Base-by-base conservation (phyloP, 164 flowering plant genomes). In the Saururus chinensis region DNA sequence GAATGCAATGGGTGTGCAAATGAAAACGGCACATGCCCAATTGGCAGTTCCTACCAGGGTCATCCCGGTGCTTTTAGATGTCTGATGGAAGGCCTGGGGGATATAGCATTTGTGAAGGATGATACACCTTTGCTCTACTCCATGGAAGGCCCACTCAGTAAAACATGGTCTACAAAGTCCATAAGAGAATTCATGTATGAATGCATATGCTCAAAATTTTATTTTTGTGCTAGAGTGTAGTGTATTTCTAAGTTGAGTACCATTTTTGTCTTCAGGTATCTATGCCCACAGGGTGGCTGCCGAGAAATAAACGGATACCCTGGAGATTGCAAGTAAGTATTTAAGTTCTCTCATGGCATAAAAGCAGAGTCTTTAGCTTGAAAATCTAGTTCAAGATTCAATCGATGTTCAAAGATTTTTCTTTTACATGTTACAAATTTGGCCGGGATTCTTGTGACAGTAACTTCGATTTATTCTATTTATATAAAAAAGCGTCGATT, bases 161-260 rank as follows among this genome's bases (percentile, higher is more conserved):
- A 70, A 58, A 51, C 74, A 23, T 76, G 79, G 79, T 76, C 79
- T 19, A 70, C 55, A 19, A 76, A 73, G 53, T 70, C 79, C 2
- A 45, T 70, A 11, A 76, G 59, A 21, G 70, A 76, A 49, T 76
- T 76, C 71, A 76, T 73, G 79, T 76, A 59, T 22, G 79, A 53
- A 54, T 12, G 8, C 21, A 21, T 21, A 10, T 21, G 19, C 54
- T 51, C 21, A 19, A 16, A 2, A 30, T 30, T 30, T 30, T 2
- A 30, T 30, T 2, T 30, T 30, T 30, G 37, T 30, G 37, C 6
- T 30, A 30, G 37, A 30, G 37, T 30, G 6, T 6, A 16, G 52
- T n/a, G 8, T 51, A 19, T 51, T 21, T 6, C 21, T 51, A 51
- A 48, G 0, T 30, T 4, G 6, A 20, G 0, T 45, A 22, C 10